These are phyloP conservation scores for Coemansia umbellata DNA, from an alignment of 192 early-diverging fungal genomes.

Conservation along the genomic window DNA sequence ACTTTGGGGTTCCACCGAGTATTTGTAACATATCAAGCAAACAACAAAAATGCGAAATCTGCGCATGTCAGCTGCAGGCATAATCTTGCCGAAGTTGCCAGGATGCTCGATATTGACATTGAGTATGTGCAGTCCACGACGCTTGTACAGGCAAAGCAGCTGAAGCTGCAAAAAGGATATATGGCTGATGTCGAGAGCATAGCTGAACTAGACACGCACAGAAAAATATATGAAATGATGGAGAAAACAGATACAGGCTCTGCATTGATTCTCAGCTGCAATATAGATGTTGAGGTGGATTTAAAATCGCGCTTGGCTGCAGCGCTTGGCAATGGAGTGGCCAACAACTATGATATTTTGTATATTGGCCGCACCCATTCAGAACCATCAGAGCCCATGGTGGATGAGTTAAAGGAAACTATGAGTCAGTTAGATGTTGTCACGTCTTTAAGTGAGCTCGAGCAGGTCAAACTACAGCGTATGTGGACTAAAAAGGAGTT, in stretches of 20 bases:
- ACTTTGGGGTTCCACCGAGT: conserved; percentile 31
- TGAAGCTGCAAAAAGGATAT: conserved; percentile 3
- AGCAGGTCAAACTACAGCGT: conserved; percentile 12
- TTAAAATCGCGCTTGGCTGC: conserved; percentile 11
- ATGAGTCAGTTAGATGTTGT: neutral
- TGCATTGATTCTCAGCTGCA: conserved; percentile 16
- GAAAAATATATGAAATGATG: conserved; percentile 20
- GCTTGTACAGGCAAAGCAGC: neutral
- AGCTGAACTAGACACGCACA: conserved; percentile 22
- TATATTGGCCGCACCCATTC: conserved; percentile 17
- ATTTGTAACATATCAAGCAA: conserved; percentile 5
- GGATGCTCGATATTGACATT: conserved; percentile 10
- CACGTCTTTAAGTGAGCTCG: too few relatives aligned
- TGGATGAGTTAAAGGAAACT: conserved; percentile 1
- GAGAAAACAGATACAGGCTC: conserved; percentile 7
- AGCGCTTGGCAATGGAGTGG: conserved; percentile 3
- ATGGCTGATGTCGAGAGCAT: neutral
- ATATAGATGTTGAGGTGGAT: conserved; percentile 24
- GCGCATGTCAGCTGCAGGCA: neutral
- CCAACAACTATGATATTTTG: conserved; percentile 8
- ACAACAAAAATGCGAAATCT: neutral
- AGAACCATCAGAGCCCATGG: conserved; percentile 11
- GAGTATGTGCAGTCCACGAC: conserved; percentile 7
- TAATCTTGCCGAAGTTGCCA: conserved; percentile 17
- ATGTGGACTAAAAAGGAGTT: conserved; percentile 9